Evolutionary conservation across 2,329 filamentous ascomycete genomes (phyloP), one percentile per base, ranked within the genome.

Genomic region (Trichoderma oligosporum): DNA sequence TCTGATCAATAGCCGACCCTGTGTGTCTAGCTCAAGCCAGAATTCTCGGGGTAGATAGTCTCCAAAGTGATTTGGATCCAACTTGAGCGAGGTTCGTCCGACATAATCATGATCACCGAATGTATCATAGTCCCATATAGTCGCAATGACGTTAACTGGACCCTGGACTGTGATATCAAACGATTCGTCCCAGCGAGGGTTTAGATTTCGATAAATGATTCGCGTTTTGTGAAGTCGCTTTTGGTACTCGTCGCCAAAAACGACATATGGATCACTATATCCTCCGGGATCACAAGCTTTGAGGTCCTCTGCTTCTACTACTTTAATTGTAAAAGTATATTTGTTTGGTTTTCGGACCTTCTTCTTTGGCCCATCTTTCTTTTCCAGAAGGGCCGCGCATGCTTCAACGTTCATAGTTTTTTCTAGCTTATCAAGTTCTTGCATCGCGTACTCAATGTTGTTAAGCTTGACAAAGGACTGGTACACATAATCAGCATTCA

Each of bases 321-420:
- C 92, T 75, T 99, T 99, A 74, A 99, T 92, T 0, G 94, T 97
- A 73, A 99, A 99, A 56, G 97, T 92, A 70, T 96, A 97, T 69
- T 95, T 97, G 61, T 85, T 88, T 39, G 87, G 84, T 65, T 85
- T 87, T 65, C 85, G 85, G 56, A 74, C 69, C 60, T 79, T 76
- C 67, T 85, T 84, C 53, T 83, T 79, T 1, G 89, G 86, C 7
- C 89, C 89, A 24, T 89, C 84, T 61, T 88, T 79, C 65, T 82
- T 85, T 45, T 86, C 84, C 49, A 99, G 83, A 14, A 96, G 84
- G 51, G 88, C 86, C 3, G 92, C 92, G 67, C 91, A 97, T 9
- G 82, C 87, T 69, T 99, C 94, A 11, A 96, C 91, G 65, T 97
- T 92, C 78, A 97, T 90, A 58, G 87, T 84, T 67, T 83, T 86